Evolutionary conservation across 805 yeast species (phyloP), one percentile per base, ranked within the genome.

Genomic region (Starmerella bacillaris): DNA sequence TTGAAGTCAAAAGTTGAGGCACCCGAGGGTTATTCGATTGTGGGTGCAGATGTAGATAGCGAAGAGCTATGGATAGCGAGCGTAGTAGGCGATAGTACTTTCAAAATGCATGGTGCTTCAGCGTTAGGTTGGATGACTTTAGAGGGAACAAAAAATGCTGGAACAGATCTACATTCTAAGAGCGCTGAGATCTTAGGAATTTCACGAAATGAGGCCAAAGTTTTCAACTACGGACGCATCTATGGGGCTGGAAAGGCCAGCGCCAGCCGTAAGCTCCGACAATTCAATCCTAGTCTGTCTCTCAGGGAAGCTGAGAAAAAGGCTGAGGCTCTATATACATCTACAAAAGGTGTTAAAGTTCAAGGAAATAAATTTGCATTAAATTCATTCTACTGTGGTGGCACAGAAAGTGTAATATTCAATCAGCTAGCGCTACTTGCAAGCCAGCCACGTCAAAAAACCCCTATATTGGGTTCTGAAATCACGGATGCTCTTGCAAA

Each of bases 71-170:
- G 99, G 99, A 89, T 89, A 45, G 98, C 98, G 0, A 78, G 94
- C 15, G 59, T 92, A 18, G 74, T 86, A 21, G 95, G 98, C 3
- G 99, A 89, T 53, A 74, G 96, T 0, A 70, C 75, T 35, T 80
- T 86, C 56, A 70, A 75, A 22, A 60, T 78, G 18, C 99, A 89
- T 54, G 99, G 98, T 4, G 92, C 92, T 11, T 82, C 96, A 0
- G 93, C 96, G 0, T 67, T 92, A 36, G 95, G 96, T 0, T 92
- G 98, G 98, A 92, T 89, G 99, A 84, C 95, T 2, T 63, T 89
- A 37, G 99, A 89, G 60, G 99, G 99, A 15, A 73, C 86, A 3
- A 89, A 89, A 57, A 64, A 61, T 37, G 86, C 78, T 36, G 92
- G 89, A 4, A 92, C 99, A 0, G 99, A 89, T 58, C 58, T 92